Conservation (phyloP, 1,284 basidiomycete genomes). For the Coniferiporia weirii region DNA sequence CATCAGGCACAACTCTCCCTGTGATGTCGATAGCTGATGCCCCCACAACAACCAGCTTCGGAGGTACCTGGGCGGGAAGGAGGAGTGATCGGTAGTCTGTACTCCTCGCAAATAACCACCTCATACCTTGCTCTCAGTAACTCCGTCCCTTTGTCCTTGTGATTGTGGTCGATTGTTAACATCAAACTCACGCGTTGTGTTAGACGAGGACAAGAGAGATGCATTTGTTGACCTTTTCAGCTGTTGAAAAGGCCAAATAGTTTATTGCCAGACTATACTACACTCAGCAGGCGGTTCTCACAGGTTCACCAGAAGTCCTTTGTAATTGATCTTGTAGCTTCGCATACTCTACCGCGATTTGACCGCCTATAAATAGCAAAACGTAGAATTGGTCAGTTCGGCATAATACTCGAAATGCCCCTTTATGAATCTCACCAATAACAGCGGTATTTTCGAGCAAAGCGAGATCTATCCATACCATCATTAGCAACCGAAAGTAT, state of each 20-base stretch:
- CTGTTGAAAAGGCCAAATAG: neutral
- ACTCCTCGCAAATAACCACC: neutral
- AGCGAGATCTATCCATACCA: slow-evolving; percentile 62
- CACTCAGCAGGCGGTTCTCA: neutral
- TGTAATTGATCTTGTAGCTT: slow-evolving; percentile 34
- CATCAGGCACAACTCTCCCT: slow-evolving; percentile 38
- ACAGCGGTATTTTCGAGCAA: slow-evolving; percentile 90
- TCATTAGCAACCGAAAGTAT: slow-evolving; percentile 1
- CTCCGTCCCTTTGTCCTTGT: neutral
- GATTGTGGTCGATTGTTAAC: neutral
- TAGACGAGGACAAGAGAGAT: neutral
- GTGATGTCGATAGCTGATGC: slow-evolving; percentile 86
- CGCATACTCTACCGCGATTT: slow-evolving; percentile 79
- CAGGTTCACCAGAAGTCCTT: slow-evolving; percentile 1
- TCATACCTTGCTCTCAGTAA: neutral
- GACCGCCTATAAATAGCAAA: slow-evolving; percentile 45
- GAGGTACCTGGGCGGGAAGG: slow-evolving; percentile 24
- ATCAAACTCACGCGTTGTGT: neutral
- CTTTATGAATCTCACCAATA: slow-evolving; percentile 49
- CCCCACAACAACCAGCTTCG: slow-evolving; percentile 65
- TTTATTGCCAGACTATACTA: neutral
- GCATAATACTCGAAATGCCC: slow-evolving; percentile 1
- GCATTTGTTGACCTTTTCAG: neutral
- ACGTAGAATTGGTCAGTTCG: slow-evolving; percentile 3
- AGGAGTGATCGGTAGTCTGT: neutral